Evolutionary conservation across 2,329 filamentous ascomycete species (phyloP).

Genomic region (Nannizziopsis arthrosporioides): DNA sequence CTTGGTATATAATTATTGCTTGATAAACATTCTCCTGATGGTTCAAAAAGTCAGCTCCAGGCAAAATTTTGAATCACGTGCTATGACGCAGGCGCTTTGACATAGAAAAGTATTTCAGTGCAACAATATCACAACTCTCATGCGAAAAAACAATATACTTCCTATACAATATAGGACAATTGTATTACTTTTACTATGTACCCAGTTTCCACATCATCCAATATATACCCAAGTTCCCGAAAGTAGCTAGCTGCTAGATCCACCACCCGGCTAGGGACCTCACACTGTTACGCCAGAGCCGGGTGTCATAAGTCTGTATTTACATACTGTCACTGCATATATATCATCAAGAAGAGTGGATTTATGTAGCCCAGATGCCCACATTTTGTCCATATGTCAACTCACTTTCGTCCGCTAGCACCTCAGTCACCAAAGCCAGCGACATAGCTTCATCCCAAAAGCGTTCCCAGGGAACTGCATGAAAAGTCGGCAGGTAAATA

Average conservation of each 20-base stretch:
- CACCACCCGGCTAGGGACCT: too few species aligned
- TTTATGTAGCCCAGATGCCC: neutral
- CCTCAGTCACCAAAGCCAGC: constrained; percentile 7
- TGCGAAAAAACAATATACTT: too few species aligned
- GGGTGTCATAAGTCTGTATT: too few species aligned
- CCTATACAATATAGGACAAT: too few species aligned
- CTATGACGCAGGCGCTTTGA: neutral
- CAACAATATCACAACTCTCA: neutral
- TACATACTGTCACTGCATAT: too few species aligned
- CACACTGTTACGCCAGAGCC: too few species aligned
- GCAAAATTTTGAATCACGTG: neutral
- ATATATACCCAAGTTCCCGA: too few species aligned
- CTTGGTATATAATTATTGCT: too few species aligned
- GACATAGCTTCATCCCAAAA: constrained; percentile 25
- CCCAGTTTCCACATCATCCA: too few species aligned
- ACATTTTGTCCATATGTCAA: neutral
- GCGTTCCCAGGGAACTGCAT: constrained; percentile 20
- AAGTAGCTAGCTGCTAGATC: too few species aligned
- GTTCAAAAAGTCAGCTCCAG: neutral
- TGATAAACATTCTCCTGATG: neutral
- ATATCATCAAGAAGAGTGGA: too few species aligned
- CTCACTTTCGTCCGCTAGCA: neutral
- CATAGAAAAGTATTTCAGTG: neutral
- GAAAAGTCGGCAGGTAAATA: constrained; percentile 21
- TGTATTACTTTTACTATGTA: too few species aligned